These are phyloP conservation scores for Tylopilus sp. DNA, from an alignment of 768 basidiomycete species.

Conservation along the genomic window DNA sequence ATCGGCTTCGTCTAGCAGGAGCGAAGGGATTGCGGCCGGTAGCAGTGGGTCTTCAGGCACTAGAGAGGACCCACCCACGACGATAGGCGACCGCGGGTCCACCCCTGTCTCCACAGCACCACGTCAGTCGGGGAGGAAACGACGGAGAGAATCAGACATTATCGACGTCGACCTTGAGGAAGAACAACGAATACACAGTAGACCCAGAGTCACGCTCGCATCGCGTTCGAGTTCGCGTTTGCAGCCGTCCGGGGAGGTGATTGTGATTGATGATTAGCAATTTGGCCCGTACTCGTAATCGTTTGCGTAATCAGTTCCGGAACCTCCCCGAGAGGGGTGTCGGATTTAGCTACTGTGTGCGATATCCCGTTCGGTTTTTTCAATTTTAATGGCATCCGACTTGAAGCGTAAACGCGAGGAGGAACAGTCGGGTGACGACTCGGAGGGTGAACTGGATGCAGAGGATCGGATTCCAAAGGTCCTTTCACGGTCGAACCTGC, in stretches of 20 bases:
- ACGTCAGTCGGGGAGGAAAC: slow-evolving; percentile 33
- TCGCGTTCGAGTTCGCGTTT: slow-evolving; percentile 12
- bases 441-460: neutral
- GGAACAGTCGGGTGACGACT: neutral
- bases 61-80: slow-evolving; percentile 22
- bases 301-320: too few species aligned
- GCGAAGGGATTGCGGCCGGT: neutral
- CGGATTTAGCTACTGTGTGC: neutral
- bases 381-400: slow-evolving; percentile 18
- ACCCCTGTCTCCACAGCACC: neutral
- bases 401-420: slow-evolving; percentile 28
- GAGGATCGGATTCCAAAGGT: slow-evolving; percentile 16
- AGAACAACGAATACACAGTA: slow-evolving; percentile 23
- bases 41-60: slow-evolving; percentile 15
- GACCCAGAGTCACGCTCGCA: slow-evolving; percentile 15
- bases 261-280: slow-evolving; percentile 40
- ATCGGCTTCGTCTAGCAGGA: slow-evolving; percentile 6
- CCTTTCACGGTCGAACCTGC: neutral
- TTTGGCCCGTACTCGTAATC: neutral
- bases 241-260: slow-evolving; percentile 38
- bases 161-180: slow-evolving; percentile 32
- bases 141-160: slow-evolving; percentile 28
- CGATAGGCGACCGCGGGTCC: slow-evolving; percentile 30
- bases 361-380: neutral
- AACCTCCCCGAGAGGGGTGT: slow-evolving; percentile 15